A percentile compares a stretch with the other conserved stretches of the same genome.
phyloP scores from a whole-genome alignment of 225 moss, liverwort and hornwort species.

The Anthoceros angustus region DNA sequence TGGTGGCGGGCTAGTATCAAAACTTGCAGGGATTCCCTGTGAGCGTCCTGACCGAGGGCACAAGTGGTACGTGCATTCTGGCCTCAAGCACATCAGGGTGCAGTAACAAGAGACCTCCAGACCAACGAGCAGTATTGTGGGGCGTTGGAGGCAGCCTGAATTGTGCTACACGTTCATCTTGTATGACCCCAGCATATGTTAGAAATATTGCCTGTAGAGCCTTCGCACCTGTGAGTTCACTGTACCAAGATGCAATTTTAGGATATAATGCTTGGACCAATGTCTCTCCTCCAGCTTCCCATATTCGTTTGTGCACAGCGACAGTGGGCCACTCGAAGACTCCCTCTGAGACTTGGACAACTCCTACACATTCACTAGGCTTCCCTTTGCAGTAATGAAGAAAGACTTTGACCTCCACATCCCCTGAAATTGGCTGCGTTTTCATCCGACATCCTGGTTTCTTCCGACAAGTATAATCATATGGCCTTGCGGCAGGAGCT shows the following conservation, averaged over 20 bases:
- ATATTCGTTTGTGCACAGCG: background rate
- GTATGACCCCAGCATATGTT: background rate
- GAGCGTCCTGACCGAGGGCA: background rate
- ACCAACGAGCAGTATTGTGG: background rate
- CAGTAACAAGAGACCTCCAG: background rate
- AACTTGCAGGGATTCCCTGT: background rate
- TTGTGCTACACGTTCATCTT: background rate
- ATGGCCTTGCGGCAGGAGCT: background rate
- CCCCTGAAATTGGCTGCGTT: background rate
- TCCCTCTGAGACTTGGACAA: background rate
- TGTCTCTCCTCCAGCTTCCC: background rate
- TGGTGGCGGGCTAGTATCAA: background rate
- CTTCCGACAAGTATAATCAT: background rate
- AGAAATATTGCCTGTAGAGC: slow-evolving; percentile 2
- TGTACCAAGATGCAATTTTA: background rate
- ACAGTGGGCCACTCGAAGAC: background rate
- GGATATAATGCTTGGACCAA: background rate
- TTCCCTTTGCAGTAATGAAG: slow-evolving; percentile 2
- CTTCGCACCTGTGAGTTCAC: background rate
- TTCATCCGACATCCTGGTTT: background rate
- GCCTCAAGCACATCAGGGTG: slow-evolving; percentile 1
- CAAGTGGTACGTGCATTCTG: background rate
- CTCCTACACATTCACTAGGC: background rate
- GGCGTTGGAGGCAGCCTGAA: background rate
- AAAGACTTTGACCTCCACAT: background rate